Base-by-base conservation (phyloP, 306 rosid genomes). In the Quercus bicolor region DNA sequence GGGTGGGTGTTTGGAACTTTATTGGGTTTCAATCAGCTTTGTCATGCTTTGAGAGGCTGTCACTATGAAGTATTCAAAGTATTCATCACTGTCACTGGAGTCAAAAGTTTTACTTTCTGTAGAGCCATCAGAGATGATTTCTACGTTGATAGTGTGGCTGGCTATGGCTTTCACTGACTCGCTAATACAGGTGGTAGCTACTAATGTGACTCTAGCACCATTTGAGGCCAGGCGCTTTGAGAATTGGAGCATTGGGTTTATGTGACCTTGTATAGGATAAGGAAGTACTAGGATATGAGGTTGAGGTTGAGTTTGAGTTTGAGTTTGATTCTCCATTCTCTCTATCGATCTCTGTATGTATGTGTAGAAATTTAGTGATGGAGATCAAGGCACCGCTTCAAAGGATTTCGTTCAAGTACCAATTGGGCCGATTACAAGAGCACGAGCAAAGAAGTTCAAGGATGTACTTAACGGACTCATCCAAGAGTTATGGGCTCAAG, bases 181-280 rank as follows among this genome's bases (percentile, higher is more conserved):
- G 10, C 69, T 53, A 4, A 77, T 76, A 15, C 51, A 1, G 19
- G 16, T 26, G 74, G 60, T 62, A 4, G 83, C 74, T 45, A 79
- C 60, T 14, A 78, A 24, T 0, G 86, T 83, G 16, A 83, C 80
- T 26, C 76, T 61, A 24, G 72, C 54, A 16, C 83, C 78, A 14
- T 75, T 61, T 6, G 83, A 29, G 31, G 72, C 79, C 1, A 83
- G 69, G 74, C 79, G 79, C 34, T 78, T 78, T 55, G 86, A 51
- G 73, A 83, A 70, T 40, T 83, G 76, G 33, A 83, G 69, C 48
- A 74, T 65, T 60, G 86, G 86, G 66, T 75, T 83, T 51, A 83
- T 78, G 71, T 83, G 86, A 37, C 83, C 80, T 56, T 78, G 86
- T 5, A 59, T 61, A 23, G 81, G 81, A 26, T 71, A 82, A 0